These are phyloP conservation scores for Pythium apleroticum DNA, from an alignment of 352 stramenopile species.

Conservation along the genomic window DNA sequence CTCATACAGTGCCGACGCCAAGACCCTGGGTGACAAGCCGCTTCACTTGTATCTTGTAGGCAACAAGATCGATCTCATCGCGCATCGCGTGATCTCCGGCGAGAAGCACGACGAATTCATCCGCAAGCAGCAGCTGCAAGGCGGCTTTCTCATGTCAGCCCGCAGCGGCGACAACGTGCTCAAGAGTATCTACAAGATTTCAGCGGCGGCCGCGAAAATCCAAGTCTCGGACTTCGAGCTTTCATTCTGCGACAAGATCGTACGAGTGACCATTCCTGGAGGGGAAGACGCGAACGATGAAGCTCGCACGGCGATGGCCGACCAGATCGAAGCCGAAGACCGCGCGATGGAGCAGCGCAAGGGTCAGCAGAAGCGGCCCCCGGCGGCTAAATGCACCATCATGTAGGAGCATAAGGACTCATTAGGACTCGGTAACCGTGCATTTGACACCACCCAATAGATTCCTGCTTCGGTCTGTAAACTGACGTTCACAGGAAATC, in stretches of 20 bases:
- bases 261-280: slow-evolving; percentile 50
- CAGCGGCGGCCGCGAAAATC: slow-evolving; percentile 62
- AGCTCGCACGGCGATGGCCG: slow-evolving; percentile 60
- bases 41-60: slow-evolving; percentile 75
- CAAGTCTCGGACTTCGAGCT: slow-evolving; percentile 79
- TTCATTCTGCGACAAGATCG: slow-evolving; percentile 73
- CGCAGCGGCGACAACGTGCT: slow-evolving; percentile 84
- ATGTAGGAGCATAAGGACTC: no score
- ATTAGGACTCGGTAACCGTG: background rate
- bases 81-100: slow-evolving; percentile 63
- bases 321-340: slow-evolving; percentile 81
- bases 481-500: slow-evolving; percentile 45
- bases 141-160: slow-evolving; percentile 81
- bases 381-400: slow-evolving; percentile 23
- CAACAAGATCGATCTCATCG: slow-evolving; percentile 88
- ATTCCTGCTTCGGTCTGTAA: background rate
- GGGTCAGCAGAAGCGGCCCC: slow-evolving; percentile 18
- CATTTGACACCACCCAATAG: background rate
- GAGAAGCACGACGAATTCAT: slow-evolving; percentile 82
- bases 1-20: slow-evolving; percentile 22
- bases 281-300: slow-evolving; percentile 33
- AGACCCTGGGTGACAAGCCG: slow-evolving; percentile 28
- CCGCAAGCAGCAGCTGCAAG: slow-evolving; percentile 48
- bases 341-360: slow-evolving; percentile 48
- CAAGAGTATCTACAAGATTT: slow-evolving; percentile 78